Percentiles rank a stretch among this genome's conserved stretches.
These are phyloP conservation scores for Trametes coccinea DNA, from an alignment of 768 basidiomycete species.

Conservation along the genomic window DNA sequence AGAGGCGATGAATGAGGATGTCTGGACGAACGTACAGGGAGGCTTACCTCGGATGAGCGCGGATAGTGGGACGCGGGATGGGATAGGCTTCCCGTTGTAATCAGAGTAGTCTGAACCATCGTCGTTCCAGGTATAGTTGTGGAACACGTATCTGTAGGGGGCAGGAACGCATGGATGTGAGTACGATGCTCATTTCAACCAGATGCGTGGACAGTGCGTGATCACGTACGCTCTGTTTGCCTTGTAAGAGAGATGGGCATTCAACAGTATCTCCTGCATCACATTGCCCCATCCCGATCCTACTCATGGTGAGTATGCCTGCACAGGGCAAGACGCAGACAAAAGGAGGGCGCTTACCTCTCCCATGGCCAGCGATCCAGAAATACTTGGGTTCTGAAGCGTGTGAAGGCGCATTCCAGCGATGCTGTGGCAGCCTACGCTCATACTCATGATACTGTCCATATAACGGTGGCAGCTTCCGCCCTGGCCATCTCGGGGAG, in stretches of 20 bases:
- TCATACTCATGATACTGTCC: conserved; percentile 30
- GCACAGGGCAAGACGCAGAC: background rate
- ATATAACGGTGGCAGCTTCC: conserved; percentile 31
- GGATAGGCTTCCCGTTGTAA: conserved; percentile 50
- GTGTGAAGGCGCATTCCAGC: conserved; percentile 18
- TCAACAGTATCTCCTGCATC: conserved; percentile 58
- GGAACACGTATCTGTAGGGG: conserved; percentile 47
- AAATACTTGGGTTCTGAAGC: conserved; percentile 23
- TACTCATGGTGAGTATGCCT: conserved; percentile 19
- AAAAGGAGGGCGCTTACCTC: conserved; percentile 10
- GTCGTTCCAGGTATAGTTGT: conserved; percentile 58
- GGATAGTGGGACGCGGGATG: conserved; percentile 55
- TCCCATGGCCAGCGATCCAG: conserved; percentile 22
- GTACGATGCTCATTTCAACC: too few species aligned
- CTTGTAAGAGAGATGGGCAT: conserved; percentile 48
- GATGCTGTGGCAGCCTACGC: conserved; percentile 31
- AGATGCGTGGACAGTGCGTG: background rate
- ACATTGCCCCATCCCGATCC: conserved; percentile 63
- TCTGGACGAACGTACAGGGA: background rate
- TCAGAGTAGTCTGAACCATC: conserved; percentile 43
- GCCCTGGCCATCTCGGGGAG: background rate
- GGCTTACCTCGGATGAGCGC: conserved; percentile 47
- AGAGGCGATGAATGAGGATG: background rate
- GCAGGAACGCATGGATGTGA: background rate
- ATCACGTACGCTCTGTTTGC: conserved; percentile 49